Base-by-base conservation (phyloP, 1,284 basidiomycete species). In the Tilletia caries region DNA sequence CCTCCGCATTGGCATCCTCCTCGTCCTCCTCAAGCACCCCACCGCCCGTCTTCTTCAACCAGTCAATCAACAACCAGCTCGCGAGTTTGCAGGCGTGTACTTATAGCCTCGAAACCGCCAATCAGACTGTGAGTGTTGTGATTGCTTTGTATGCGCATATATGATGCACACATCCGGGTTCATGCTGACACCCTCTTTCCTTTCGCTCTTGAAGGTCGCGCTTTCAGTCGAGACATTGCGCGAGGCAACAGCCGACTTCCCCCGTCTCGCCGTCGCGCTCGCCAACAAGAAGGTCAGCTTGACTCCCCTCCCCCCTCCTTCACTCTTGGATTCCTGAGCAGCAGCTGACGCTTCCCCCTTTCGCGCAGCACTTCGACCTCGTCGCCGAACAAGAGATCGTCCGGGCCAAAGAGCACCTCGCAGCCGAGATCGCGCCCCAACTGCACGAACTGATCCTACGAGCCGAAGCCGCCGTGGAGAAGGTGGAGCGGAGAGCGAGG, bases 371-470 rank as follows among this genome's bases (percentile, higher is more conserved):
- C 34, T 71, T 71, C 52, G 70, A 71, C 29, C 66, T 71, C 34
- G 66, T 71, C 25, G 44, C 70, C 10, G 70, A 71, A 37, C n/a
- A 23, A 20, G 70, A 71, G 29, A 68, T 71, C 32, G 15, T 64
- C 37, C 32, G 23, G 29, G 70, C 70, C 8, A 48, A 52, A 41
- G 67, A 66, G 25, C 67, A 71, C 37, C 60, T 71, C 15, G 67
- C 54, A 37, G 70, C 60, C 6, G 70, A 71, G 48, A 71, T 71
- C 25, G 58, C 43, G 37, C 70, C 70, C 15, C 70, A 71, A 44
- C 66, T 71, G n/a, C 60, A 67, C n/a, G 54, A 71, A 32, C 70
- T 71, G 52, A 71, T 71, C 41, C 33, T 50, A 18, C 43, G 48
- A 43, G 67, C 67, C 32, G 70, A 71, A 54, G 48, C 68, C 20